phyloP scores from a whole-genome alignment of 2,329 filamentous ascomycete genomes.

The Ophiostoma tasmaniense region DNA sequence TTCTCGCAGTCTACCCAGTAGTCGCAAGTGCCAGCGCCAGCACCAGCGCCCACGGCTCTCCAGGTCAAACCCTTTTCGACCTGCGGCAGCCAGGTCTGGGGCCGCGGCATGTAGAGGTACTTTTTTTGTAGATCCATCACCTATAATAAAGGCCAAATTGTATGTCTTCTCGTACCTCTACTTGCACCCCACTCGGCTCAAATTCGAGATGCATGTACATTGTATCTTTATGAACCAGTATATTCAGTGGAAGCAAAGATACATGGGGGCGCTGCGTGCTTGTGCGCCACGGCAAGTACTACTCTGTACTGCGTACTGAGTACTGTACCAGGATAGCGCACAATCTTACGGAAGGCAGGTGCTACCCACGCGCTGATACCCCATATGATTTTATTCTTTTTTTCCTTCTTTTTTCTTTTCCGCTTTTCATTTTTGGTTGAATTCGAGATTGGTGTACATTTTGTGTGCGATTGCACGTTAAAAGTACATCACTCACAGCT shows the following conservation, averaged over 20 bases:
- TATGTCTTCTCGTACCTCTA: background rate
- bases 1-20: too few species aligned
- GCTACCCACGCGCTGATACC: constrained; percentile 7
- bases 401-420: too few species aligned
- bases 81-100: constrained; percentile 1
- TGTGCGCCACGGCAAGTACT: background rate
- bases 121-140: too few species aligned
- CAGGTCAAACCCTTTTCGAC: background rate
- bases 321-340: background rate
- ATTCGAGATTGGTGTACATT: background rate
- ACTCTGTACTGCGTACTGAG: background rate
- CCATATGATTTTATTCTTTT: background rate
- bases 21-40: background rate
- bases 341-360: constrained; percentile 7
- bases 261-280: background rate
- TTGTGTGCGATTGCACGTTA: background rate
- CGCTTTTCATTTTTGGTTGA: too few species aligned
- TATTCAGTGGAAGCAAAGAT: too few species aligned
- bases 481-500: background rate
- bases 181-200: background rate
- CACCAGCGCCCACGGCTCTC: too few species aligned
- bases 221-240: too few species aligned
- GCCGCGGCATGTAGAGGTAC: background rate
- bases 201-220: background rate
- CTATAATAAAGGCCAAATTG: too few species aligned